Conservation (phyloP, 1,139 yeast species). For the Yamadazyma buinensis region DNA sequence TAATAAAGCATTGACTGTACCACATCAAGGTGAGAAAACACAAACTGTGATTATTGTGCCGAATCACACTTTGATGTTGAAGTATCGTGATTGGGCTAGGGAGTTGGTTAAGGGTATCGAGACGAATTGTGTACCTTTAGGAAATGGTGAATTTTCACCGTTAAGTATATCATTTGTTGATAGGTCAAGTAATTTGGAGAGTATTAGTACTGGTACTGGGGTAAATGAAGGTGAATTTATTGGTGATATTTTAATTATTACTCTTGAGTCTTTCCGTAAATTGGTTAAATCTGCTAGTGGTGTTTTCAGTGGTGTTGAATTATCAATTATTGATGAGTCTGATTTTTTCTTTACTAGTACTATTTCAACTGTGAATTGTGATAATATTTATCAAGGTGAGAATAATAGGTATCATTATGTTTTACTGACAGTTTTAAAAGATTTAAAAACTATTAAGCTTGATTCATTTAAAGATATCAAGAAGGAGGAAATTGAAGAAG, state of each 20-base stretch:
- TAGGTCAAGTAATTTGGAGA: not conserved
- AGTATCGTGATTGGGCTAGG: slow-evolving; percentile 15
- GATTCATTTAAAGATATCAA: too few relatives aligned
- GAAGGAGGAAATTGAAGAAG: too few relatives aligned
- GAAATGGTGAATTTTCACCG: not conserved
- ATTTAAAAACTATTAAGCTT: slow-evolving; percentile 5
- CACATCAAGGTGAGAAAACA: slow-evolving; percentile 11
- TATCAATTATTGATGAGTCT: slow-evolving; percentile 20
- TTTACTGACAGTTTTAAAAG: slow-evolving; percentile 9
- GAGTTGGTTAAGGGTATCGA: slow-evolving; percentile 18
- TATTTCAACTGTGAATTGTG: not conserved
- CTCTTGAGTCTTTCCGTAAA: not conserved
- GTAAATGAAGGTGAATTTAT: too few relatives aligned
- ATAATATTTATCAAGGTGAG: slow-evolving; percentile 3
- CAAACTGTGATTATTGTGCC: slow-evolving; percentile 24
- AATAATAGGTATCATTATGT: slow-evolving; percentile 7
- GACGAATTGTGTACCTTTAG: slow-evolving; percentile 21
- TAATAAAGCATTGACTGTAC: slow-evolving; percentile 17
- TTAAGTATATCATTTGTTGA: not conserved
- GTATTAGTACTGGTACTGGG: not conserved
- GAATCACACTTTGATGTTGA: slow-evolving; percentile 20
- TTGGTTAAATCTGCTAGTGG: too few relatives aligned
- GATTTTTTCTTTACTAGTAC: slow-evolving; percentile 11
- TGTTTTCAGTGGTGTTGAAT: slow-evolving; percentile 1
- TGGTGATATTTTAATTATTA: not conserved